These are phyloP conservation scores for Piromyces sp. DNA, from an alignment of 192 early-diverging fungal species.

Conservation along the genomic window DNA sequence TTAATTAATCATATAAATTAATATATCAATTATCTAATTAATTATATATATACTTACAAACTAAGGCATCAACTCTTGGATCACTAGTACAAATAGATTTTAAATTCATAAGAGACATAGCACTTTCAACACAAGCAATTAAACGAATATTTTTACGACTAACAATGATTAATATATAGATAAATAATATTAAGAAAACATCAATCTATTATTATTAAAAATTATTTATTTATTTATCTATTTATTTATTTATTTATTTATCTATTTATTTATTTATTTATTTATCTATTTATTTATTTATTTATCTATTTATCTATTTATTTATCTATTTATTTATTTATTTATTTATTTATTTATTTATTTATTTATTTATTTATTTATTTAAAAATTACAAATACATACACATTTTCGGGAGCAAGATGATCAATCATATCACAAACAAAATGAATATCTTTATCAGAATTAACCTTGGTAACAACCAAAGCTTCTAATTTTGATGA, in stretches of 20 bases:
- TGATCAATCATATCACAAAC: slow-evolving; percentile 55
- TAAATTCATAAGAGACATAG: slow-evolving; percentile 66
- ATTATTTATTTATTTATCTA: no score
- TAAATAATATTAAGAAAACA: no score
- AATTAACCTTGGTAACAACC: slow-evolving; percentile 78
- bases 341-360: slow-evolving; percentile 1
- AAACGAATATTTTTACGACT: slow-evolving; percentile 50
- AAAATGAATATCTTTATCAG: slow-evolving; percentile 54
- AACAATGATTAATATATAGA: not conserved
- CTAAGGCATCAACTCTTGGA: slow-evolving; percentile 57
- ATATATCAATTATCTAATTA: no score
- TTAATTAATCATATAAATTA: no score
- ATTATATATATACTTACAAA: slow-evolving; percentile 40
- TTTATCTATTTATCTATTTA: no score
- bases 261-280: no score
- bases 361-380: not conserved
- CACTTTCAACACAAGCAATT: slow-evolving; percentile 81
- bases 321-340: no score
- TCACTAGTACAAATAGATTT: slow-evolving; percentile 55
- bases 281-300: no score
- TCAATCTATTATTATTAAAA: no score
- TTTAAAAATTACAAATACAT: not conserved
- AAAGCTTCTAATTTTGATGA: slow-evolving; percentile 47
- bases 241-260: no score
- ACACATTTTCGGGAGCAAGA: slow-evolving; percentile 44